Evolutionary conservation across 805 yeast genomes (phyloP).

Genomic region (Saccharomyces eubayanus): DNA sequence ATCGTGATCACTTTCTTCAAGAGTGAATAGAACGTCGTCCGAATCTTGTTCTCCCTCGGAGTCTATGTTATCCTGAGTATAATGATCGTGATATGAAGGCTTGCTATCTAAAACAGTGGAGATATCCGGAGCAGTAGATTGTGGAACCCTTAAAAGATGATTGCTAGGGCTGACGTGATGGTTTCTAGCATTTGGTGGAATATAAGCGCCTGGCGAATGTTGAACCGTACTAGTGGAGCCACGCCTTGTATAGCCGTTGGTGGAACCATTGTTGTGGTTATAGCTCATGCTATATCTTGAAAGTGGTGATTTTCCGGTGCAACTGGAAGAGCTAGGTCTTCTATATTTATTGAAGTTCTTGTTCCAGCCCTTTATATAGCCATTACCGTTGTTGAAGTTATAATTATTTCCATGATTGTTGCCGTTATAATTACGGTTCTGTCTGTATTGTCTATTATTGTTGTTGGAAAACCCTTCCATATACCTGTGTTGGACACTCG

Average conservation of each 20-base stretch:
- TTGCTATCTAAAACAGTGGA: conserved; percentile 16
- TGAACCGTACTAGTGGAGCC: conserved; percentile 15
- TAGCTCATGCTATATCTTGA: conserved; percentile 5
- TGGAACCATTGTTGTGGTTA: not conserved
- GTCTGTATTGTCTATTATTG: conserved; percentile 26
- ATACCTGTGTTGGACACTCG: conserved; percentile 60
- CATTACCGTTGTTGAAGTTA: conserved; percentile 8
- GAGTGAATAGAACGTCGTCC: conserved; percentile 29
- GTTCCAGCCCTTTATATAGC: conserved; percentile 3
- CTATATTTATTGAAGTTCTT: conserved; percentile 9
- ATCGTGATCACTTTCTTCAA: conserved; percentile 31
- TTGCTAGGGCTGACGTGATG: conserved; percentile 5
- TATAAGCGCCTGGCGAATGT: conserved; percentile 46
- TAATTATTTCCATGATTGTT: conserved; percentile 11
- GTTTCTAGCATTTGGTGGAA: conserved; percentile 61
- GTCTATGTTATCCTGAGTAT: conserved; percentile 5
- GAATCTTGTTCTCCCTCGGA: conserved; percentile 20
- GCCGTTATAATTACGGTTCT: conserved; percentile 10
- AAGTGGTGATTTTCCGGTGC: conserved; percentile 2
- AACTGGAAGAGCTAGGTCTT: conserved; percentile 19
- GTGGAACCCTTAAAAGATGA: conserved; percentile 11
- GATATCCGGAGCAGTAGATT: conserved; percentile 15
- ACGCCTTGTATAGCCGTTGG: conserved; percentile 7
- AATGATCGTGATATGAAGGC: conserved; percentile 16
- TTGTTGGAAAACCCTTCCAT: conserved; percentile 53